These are phyloP conservation scores for Naematelia encephala DNA, from an alignment of 768 basidiomycete genomes.

Conservation along the genomic window DNA sequence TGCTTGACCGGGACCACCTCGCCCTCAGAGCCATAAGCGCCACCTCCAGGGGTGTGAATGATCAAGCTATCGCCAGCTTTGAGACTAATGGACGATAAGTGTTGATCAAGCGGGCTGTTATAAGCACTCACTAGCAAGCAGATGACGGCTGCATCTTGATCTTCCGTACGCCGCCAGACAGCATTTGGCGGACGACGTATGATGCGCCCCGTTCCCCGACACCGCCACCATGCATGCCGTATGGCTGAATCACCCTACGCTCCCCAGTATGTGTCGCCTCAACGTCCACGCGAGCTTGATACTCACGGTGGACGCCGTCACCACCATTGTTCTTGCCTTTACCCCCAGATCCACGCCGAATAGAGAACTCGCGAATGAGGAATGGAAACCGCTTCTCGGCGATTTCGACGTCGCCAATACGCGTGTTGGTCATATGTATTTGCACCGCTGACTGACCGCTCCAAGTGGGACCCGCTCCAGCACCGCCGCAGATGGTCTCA, in stretches of 20 bases:
- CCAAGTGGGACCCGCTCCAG: conserved; percentile 14
- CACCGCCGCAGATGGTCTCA: conserved; percentile 9
- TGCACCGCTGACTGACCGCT: conserved; percentile 11
- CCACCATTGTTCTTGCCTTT: conserved; percentile 6
- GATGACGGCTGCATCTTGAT: conserved; percentile 1
- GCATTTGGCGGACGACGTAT: no score
- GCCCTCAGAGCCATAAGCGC: conserved; percentile 3
- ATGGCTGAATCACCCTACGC: conserved; percentile 10
- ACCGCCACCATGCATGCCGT: conserved; percentile 9
- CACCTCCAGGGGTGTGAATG: conserved; percentile 13
- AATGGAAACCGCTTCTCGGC: conserved; percentile 11
- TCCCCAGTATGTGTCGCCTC: conserved; percentile 2
- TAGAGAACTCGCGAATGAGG: conserved; percentile 12
- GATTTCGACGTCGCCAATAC: conserved; percentile 14
- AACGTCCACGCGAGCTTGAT: conserved; percentile 7
- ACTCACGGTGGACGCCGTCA: conserved; percentile 8
- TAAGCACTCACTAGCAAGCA: not conserved
- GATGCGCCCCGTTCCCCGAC: conserved; percentile 3
- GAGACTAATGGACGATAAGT: not conserved
- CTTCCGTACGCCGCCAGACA: conserved; percentile 13
- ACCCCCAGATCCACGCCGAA: conserved; percentile 15
- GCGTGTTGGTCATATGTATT: conserved; percentile 19
- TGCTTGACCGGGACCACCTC: not conserved
- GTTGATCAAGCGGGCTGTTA: not conserved
- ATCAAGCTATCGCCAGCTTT: conserved; percentile 12